phyloP scores from a whole-genome alignment of 2,329 filamentous ascomycete species.

The Aspergillus sp. region DNA sequence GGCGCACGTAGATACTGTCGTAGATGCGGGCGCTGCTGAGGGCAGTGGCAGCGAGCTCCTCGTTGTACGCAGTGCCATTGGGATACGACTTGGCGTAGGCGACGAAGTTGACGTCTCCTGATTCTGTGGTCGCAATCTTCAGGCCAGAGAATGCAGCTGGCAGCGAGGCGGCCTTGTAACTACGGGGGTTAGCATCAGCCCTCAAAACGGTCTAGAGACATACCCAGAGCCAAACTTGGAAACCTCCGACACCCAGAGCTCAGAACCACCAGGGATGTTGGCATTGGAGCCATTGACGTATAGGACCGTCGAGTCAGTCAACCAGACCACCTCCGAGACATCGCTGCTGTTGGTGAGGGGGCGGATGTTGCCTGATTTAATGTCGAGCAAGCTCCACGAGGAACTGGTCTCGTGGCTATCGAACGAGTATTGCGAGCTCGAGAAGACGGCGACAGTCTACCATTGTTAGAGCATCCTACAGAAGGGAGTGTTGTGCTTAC shows the following conservation, averaged over 20 bases:
- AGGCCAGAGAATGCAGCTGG: conserved; percentile 40
- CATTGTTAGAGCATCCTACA: not conserved
- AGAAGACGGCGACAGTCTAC: conserved; percentile 47
- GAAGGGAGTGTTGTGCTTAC: conserved; percentile 22
- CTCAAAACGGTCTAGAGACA: conserved; percentile 6
- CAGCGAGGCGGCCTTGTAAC: conserved; percentile 41
- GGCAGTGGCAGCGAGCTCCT: conserved; percentile 59
- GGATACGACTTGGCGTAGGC: conserved; percentile 63
- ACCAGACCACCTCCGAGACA: conserved; percentile 73
- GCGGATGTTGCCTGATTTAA: conserved; percentile 64
- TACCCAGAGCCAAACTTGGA: conserved; percentile 34
- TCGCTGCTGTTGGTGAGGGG: conserved; percentile 64
- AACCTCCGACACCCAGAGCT: conserved; percentile 40
- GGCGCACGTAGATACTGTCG: conserved; percentile 71
- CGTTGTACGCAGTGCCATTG: conserved; percentile 68
- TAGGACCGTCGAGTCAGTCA: conserved; percentile 62
- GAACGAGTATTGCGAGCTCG: conserved; percentile 77
- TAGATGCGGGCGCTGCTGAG: conserved; percentile 70
- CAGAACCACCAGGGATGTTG: conserved; percentile 39
- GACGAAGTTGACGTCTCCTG: conserved; percentile 53
- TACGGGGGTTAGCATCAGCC: conserved; percentile 15
- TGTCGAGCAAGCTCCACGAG: conserved; percentile 69
- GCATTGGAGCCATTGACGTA: conserved; percentile 53
- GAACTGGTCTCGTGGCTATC: conserved; percentile 64
- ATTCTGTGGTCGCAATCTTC: conserved; percentile 36